phyloP scores from a whole-genome alignment of 2,329 filamentous ascomycete genomes.

The Chaetomium sp. region DNA sequence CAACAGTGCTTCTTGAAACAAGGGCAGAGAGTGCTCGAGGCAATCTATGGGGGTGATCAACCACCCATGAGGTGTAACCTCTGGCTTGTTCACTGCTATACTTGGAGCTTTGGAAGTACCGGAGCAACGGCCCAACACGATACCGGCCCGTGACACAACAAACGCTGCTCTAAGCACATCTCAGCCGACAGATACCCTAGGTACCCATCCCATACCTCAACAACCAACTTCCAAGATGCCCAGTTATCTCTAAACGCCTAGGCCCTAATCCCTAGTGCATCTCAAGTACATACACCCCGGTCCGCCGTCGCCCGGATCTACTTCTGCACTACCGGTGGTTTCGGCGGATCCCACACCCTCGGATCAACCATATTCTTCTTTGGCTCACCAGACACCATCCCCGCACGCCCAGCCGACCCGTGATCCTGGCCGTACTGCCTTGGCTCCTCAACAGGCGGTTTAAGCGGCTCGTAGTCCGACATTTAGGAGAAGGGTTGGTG shows the following conservation, averaged over 20 bases:
- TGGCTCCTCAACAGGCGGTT: not conserved
- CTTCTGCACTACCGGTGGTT: not conserved
- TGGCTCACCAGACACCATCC: not conserved
- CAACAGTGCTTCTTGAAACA: not conserved
- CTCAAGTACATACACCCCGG: not conserved
- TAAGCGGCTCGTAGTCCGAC: not conserved
- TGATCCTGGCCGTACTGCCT: not conserved
- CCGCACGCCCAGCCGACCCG: not conserved
- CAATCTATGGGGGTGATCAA: too few species aligned
- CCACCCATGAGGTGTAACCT: too few species aligned
- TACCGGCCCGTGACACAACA: too few species aligned
- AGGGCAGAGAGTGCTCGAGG: too few species aligned
- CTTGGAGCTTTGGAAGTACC: too few species aligned
- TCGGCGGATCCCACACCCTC: not conserved
- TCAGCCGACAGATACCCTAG: too few species aligned
- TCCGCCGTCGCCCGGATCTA: not conserved
- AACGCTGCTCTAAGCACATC: too few species aligned
- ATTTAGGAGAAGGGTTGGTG: not conserved
- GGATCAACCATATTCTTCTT: conserved; percentile 1
- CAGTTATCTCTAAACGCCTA: not conserved
- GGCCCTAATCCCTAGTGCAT: not conserved
- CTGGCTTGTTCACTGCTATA: too few species aligned
- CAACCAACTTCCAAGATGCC: not conserved
- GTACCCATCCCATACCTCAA: not conserved
- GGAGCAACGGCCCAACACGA: too few species aligned